phyloP scores from a whole-genome alignment of 208 protist genomes.

The Trypanosoma rangeli region DNA sequence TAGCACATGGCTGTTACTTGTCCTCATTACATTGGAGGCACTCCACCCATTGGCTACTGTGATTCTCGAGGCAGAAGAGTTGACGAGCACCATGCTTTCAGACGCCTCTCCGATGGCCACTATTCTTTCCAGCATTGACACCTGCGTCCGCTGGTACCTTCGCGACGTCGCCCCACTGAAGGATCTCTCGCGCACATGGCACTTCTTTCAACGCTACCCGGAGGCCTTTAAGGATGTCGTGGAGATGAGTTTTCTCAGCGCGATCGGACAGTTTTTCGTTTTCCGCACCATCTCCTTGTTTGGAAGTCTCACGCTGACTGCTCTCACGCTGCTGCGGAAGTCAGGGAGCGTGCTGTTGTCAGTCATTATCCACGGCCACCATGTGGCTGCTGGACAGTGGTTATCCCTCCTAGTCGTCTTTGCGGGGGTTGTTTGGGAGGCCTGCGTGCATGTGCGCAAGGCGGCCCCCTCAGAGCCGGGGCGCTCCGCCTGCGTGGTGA shows the following conservation, averaged over 20 bases:
- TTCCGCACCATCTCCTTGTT: conserved; percentile 81
- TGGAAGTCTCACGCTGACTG: conserved; percentile 71
- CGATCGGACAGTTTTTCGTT: conserved; percentile 78
- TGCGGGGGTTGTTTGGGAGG: conserved; percentile 60
- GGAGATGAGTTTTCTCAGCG: conserved; percentile 67
- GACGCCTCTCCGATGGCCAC: background rate
- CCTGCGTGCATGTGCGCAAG: conserved; percentile 17
- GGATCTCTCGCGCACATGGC: conserved; percentile 46
- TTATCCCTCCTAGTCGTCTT: conserved; percentile 52
- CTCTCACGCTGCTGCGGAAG: conserved; percentile 85
- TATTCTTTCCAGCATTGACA: conserved; percentile 2
- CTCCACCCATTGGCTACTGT: conserved; percentile 16
- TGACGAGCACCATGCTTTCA: background rate
- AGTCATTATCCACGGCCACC: conserved; percentile 70
- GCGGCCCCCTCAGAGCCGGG: too few relatives aligned
- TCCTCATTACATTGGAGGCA: conserved; percentile 40
- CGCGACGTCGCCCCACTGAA: conserved; percentile 37
- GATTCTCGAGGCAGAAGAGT: conserved; percentile 24
- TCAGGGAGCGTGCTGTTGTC: conserved; percentile 75
- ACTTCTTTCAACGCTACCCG: conserved; percentile 53
- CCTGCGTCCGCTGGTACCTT: conserved; percentile 23
- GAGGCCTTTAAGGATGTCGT: conserved; percentile 59
- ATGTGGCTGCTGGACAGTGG: conserved; percentile 52
- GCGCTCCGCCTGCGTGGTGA: background rate
- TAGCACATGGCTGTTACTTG: conserved; percentile 35